Evolutionary conservation across 306 rosid species (phyloP).

Genomic region (Cicer chorassanicum): DNA sequence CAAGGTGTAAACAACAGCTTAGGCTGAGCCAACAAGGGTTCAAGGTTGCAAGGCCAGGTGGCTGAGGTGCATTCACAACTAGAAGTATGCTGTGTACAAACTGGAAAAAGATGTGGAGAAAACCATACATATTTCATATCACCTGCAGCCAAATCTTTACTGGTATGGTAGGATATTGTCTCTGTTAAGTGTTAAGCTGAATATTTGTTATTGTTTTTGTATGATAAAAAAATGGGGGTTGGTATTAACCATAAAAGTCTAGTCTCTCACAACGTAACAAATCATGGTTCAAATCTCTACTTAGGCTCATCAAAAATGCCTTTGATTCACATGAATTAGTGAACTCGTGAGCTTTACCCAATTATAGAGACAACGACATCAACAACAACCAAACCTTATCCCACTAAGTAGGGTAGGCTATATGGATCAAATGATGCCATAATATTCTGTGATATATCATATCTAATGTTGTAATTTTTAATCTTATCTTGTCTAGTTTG

Average conservation of each 20-base stretch:
- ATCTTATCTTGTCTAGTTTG: no score
- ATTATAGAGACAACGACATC: not conserved
- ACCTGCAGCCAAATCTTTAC: conserved; percentile 32
- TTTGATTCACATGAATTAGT: not conserved
- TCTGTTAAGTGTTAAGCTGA: not conserved
- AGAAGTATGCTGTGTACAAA: conserved; percentile 17
- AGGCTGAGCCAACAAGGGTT: conserved; percentile 44
- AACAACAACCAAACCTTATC: no score
- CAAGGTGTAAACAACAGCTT: conserved; percentile 48
- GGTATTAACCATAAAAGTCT: not conserved
- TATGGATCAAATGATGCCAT: no score
- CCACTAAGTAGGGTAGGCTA: no score
- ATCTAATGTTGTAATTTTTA: no score
- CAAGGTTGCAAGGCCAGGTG: conserved; percentile 16
- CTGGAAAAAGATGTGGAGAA: conserved; percentile 15
- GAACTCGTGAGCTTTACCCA: not conserved
- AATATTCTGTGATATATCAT: no score
- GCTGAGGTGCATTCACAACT: conserved; percentile 4
- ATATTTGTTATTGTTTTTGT: conserved; percentile 14
- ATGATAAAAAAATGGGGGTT: not conserved
- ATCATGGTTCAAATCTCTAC: not conserved
- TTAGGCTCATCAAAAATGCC: not conserved
- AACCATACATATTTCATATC: conserved; percentile 13
- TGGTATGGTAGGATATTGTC: conserved; percentile 20
- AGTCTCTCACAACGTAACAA: not conserved